Conservation (phyloP, 2,329 filamentous ascomycete genomes). For the Stemphylium lycopersici region DNA sequence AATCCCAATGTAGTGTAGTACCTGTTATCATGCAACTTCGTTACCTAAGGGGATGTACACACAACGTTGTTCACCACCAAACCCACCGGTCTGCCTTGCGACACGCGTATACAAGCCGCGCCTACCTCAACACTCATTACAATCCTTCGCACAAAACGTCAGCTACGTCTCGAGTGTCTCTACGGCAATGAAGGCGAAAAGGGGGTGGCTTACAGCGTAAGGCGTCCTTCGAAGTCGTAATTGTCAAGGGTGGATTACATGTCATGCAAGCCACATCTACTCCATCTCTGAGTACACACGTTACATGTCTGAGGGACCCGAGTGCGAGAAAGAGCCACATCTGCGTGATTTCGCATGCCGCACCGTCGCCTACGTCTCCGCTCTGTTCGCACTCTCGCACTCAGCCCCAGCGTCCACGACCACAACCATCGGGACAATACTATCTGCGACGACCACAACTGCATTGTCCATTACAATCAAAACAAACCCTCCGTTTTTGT, state of each 20-base stretch:
- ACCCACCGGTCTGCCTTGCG: neutral
- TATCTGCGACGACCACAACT: neutral
- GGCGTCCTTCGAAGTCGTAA: neutral
- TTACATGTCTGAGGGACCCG: neutral
- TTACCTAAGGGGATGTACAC: neutral
- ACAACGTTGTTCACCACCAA: neutral
- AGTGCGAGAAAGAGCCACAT: neutral
- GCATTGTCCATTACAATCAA: neutral
- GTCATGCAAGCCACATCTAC: constrained; percentile 10
- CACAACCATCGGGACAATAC: no score
- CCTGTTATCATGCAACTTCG: constrained; percentile 1
- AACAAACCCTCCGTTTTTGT: neutral
- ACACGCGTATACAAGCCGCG: neutral
- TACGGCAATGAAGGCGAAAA: neutral
- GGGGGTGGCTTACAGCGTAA: constrained; percentile 1
- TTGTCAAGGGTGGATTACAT: neutral
- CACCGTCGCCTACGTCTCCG: constrained; percentile 10
- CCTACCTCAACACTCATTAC: neutral
- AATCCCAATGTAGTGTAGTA: neutral
- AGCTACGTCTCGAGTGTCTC: neutral
- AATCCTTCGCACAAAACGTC: neutral
- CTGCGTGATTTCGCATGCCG: constrained; percentile 3
- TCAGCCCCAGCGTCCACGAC: constrained; percentile 26
- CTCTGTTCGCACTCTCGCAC: constrained; percentile 6
- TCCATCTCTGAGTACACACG: neutral